Base-by-base conservation (phyloP, 768 basidiomycete species). In the Serendipita sp. region DNA sequence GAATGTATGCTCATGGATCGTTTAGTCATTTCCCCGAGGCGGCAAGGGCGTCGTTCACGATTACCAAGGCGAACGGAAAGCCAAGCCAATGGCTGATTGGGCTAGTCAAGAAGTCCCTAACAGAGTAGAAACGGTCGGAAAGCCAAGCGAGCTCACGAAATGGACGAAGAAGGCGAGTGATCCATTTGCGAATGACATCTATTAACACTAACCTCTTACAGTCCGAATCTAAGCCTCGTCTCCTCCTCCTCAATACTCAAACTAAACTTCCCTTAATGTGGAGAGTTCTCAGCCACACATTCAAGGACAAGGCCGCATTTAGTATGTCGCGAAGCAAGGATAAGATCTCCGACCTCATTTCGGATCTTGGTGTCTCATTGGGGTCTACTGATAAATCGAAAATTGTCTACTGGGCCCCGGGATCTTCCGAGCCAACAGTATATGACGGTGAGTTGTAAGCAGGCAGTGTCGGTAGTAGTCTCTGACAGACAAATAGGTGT, bases 251-350 rank as follows among this genome's bases (percentile, higher is more conserved):
- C 65, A 88, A 86, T 70, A 85, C 89, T 72, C 85, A 85, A 66
- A 86, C 84, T 69, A 83, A 82, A 69, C 82, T 83, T 51, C 91
- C 90, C 1, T 74, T 91, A 10, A 76, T 91, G 45, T 92, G 89
- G 90, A 82, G 85, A 68, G 84, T 87, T 23, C 79, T 92, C 32
- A 82, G 80, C 28, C 88, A 89, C 71, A 86, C 83, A 68, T 91
- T 84, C 75, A 71, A 78, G 65, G 82, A 81, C 48, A 75, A 82
- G 67, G 76, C 91, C 8, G 78, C 76, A 32, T 83, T 91, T 67
- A 85, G 78, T 1, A 77, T 79, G 34, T 81, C 85, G 69, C 81
- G 81, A 41, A 88, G 89, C 30, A 79, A 85, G 56, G 87, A 84
- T 23, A 78, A 76, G 64, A 79, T 82, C 46, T 81, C 82, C 5